Percentiles rank a stretch among this genome's conserved stretches.
These are phyloP conservation scores for Aspergillus unguis DNA, from an alignment of 2,329 filamentous ascomycete genomes.

Conservation along the genomic window DNA sequence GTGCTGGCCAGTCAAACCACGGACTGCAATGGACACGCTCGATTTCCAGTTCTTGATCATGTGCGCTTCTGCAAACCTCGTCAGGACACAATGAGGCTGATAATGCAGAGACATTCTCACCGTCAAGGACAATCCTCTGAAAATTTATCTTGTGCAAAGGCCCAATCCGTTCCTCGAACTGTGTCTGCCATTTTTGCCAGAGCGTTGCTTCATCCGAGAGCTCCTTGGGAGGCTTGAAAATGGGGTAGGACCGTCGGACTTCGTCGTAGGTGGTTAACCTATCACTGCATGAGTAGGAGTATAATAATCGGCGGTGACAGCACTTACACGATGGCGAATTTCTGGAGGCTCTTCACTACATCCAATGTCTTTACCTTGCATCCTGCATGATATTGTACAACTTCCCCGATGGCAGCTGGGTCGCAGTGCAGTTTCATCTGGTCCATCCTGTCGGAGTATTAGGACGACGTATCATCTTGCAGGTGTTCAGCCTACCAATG, in stretches of 20 bases:
- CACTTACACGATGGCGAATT: slow-evolving; percentile 26
- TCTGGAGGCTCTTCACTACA: slow-evolving; percentile 16
- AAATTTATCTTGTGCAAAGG: slow-evolving; percentile 36
- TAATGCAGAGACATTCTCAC: slow-evolving; percentile 17
- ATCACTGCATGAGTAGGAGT: slow-evolving; percentile 4
- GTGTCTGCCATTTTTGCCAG: slow-evolving; percentile 23
- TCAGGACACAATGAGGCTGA: background rate
- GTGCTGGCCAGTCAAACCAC: slow-evolving; percentile 32
- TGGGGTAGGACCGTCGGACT: slow-evolving; percentile 33
- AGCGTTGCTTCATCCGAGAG: slow-evolving; percentile 19
- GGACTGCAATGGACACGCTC: slow-evolving; percentile 35
- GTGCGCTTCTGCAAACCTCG: slow-evolving; percentile 28
- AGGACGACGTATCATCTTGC: background rate
- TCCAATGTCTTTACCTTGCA: slow-evolving; percentile 20
- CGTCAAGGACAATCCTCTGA: slow-evolving; percentile 41
- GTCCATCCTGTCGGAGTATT: slow-evolving; percentile 19
- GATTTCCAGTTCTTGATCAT: slow-evolving; percentile 36
- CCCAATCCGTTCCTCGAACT: slow-evolving; percentile 26
- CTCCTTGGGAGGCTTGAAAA: slow-evolving; percentile 17
- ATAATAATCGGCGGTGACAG: background rate
- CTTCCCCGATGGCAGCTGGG: slow-evolving; percentile 13
- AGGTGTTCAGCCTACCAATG: slow-evolving; percentile 31
- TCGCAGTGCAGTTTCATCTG: slow-evolving; percentile 36
- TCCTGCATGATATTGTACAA: slow-evolving; percentile 26
- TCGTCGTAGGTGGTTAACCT: slow-evolving; percentile 41